A percentile compares a stretch with the other conserved stretches of the same genome.
phyloP scores from a whole-genome alignment of 257 asterid genomes.

The Solanum virginianum region DNA sequence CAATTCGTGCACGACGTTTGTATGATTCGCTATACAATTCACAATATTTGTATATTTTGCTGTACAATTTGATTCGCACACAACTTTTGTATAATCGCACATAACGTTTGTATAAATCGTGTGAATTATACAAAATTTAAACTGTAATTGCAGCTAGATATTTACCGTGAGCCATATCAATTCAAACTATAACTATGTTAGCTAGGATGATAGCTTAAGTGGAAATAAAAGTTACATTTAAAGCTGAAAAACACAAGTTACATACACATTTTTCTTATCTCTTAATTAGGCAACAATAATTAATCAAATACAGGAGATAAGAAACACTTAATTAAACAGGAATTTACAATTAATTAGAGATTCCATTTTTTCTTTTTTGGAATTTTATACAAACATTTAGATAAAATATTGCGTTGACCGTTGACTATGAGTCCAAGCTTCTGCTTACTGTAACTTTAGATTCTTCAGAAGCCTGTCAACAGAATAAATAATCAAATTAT shows the following conservation, averaged over 20 bases:
- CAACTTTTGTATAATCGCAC: no score
- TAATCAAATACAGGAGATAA: not conserved
- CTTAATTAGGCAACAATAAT: not conserved
- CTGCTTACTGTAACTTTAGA: constrained; percentile 36
- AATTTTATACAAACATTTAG: not conserved
- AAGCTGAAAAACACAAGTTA: not conserved
- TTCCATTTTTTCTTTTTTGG: not conserved
- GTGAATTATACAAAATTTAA: no score
- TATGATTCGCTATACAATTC: no score
- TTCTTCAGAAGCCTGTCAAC: constrained; percentile 55
- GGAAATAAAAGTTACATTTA: not conserved
- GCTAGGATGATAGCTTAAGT: not conserved
- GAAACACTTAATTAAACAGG: not conserved
- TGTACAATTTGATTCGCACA: no score
- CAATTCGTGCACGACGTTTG: no score
- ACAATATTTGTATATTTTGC: no score
- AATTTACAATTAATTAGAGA: not conserved
- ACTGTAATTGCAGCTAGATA: no score
- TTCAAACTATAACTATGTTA: no score
- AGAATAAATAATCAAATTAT: not conserved
- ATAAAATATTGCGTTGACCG: not conserved
- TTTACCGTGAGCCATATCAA: no score
- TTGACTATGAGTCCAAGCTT: not conserved
- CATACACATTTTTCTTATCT: not conserved
- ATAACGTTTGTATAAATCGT: no score